These are phyloP conservation scores for Dovyalis caffra DNA, from an alignment of 345 rosid species.

Conservation along the genomic window DNA sequence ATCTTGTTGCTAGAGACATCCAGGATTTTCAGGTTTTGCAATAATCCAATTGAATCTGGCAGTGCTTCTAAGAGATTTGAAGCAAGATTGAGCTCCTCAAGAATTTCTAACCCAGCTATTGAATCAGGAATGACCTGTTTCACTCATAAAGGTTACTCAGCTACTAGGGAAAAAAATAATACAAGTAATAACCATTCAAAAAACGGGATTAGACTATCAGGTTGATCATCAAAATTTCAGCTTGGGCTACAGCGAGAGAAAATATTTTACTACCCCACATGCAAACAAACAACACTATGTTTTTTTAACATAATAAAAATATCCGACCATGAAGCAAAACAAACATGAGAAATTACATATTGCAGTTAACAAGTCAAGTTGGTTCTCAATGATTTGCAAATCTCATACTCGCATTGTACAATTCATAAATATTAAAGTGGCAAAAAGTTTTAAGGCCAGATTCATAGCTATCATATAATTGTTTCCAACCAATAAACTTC, in stretches of 20 bases:
- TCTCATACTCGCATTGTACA: background rate
- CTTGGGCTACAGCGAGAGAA: background rate
- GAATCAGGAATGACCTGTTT: constrained; percentile 84
- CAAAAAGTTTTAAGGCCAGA: background rate
- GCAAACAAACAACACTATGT: background rate
- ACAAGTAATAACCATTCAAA: background rate
- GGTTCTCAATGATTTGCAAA: background rate
- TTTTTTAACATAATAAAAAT: background rate
- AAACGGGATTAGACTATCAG: background rate
- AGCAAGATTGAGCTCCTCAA: constrained; percentile 71
- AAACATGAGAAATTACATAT: background rate
- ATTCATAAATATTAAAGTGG: background rate
- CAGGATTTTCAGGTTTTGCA: constrained; percentile 61
- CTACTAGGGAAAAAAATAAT: background rate
- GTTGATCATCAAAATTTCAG: background rate
- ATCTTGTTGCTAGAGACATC: constrained; percentile 79
- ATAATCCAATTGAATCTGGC: constrained; percentile 84
- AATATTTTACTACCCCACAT: background rate
- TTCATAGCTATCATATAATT: too few species aligned
- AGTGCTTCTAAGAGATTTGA: constrained; percentile 69
- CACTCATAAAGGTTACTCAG: constrained; percentile 8
- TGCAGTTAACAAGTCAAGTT: background rate
- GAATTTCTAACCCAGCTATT: constrained; percentile 68
- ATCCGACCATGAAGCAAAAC: background rate
- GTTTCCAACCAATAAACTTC: too few species aligned